These are phyloP conservation scores for Cladosporium phlei DNA, from an alignment of 2,329 filamentous ascomycete species.

Conservation along the genomic window DNA sequence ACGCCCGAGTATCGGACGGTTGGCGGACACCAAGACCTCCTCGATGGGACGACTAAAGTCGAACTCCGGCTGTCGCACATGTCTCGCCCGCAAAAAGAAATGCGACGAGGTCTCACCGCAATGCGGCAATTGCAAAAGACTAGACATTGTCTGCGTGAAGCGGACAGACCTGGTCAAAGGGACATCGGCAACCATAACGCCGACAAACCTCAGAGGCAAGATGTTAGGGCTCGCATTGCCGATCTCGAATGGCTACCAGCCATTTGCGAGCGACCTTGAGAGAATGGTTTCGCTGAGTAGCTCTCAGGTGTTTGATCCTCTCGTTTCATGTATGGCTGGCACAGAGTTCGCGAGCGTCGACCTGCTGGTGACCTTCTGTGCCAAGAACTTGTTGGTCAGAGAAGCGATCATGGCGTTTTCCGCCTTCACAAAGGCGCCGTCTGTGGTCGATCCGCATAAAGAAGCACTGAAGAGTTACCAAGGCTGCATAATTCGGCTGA, in stretches of 20 bases:
- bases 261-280: constrained; percentile 16
- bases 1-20: too few relatives aligned
- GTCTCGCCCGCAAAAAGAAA: constrained; percentile 87
- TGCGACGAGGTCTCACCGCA: constrained; percentile 88
- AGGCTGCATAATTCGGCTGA: constrained; percentile 13
- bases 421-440: constrained; percentile 5
- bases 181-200: neutral
- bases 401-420: constrained; percentile 19
- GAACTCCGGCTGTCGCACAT: constrained; percentile 90
- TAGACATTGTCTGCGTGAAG: constrained; percentile 15
- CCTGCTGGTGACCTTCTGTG: constrained; percentile 16
- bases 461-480: constrained; percentile 17
- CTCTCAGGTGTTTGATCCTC: constrained; percentile 6
- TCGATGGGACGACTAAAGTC: too few relatives aligned
- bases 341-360: constrained; percentile 10
- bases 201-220: neutral
- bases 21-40: too few relatives aligned
- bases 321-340: constrained; percentile 16
- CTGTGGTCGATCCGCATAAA: constrained; percentile 11
- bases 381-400: constrained; percentile 16
- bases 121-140: constrained; percentile 80
- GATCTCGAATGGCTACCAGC: constrained; percentile 18
- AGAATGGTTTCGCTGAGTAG: constrained; percentile 12
- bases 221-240: neutral
- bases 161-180: neutral